Percentiles rank a stretch among this genome's conserved stretches.
Conservation (phyloP, 352 stramenopile genomes). For the Pelagophyceae sp. region DNA sequence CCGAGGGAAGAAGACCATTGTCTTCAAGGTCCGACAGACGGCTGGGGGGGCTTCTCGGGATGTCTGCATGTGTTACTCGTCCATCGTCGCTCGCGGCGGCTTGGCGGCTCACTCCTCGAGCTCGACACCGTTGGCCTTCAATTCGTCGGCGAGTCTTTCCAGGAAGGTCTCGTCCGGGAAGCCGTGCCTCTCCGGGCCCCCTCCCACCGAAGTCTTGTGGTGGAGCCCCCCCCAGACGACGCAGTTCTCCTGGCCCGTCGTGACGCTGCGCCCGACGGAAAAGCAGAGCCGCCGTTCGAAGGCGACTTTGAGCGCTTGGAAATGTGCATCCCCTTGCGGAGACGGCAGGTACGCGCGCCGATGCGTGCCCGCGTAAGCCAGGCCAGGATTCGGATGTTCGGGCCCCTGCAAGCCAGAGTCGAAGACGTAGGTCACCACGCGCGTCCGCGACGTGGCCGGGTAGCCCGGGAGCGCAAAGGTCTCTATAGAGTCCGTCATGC, state of each 20-base stretch:
- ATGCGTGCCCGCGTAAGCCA: constrained; percentile 19
- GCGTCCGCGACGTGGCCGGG: constrained; percentile 7
- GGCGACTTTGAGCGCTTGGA: constrained; percentile 18
- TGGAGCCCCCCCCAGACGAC: constrained; percentile 31
- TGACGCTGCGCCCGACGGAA: constrained; percentile 23
- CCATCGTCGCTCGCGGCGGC: too few species aligned
- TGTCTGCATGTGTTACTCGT: too few species aligned
- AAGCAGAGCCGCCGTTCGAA: constrained; percentile 30
- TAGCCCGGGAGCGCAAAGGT: constrained; percentile 12
- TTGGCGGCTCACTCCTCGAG: too few species aligned
- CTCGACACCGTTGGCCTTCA: constrained; percentile 23
- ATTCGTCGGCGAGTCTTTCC: constrained; percentile 21
- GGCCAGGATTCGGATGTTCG: constrained; percentile 24
- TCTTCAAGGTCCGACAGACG: too few species aligned
- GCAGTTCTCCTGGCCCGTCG: constrained; percentile 18
- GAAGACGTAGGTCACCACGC: constrained; percentile 25
- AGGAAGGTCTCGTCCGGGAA: constrained; percentile 30
- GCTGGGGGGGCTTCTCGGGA: too few species aligned
- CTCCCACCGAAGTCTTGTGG: constrained; percentile 30
- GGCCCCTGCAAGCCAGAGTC: constrained; percentile 20
- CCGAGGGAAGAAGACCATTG: too few species aligned
- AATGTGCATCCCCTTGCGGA: constrained; percentile 22
- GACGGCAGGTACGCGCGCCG: constrained; percentile 25
- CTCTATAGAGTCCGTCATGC: constrained; percentile 4
- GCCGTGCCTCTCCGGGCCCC: constrained; percentile 18